phyloP scores from a whole-genome alignment of 1,284 basidiomycete genomes.

The Naganishia cerealis region DNA sequence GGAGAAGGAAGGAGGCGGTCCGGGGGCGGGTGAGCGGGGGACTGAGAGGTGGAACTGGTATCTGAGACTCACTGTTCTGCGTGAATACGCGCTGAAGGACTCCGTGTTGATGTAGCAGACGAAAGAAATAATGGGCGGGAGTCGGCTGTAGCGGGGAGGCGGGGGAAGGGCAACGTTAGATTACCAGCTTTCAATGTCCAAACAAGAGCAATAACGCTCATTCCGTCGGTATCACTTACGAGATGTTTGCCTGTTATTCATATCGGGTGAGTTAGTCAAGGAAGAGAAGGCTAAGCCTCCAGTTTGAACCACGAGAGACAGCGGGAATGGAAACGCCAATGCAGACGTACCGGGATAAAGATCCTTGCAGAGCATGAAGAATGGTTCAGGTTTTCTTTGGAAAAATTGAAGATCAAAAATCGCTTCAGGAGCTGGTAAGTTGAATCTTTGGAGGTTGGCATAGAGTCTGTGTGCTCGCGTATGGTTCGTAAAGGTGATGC shows the following conservation, averaged over 20 bases:
- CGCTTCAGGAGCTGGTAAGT: conserved; percentile 60
- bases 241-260: conserved; percentile 15
- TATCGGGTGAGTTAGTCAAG: too few relatives aligned
- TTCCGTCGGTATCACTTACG: background rate
- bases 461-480: conserved; percentile 54
- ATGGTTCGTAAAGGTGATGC: conserved; percentile 50
- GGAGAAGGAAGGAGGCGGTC: background rate
- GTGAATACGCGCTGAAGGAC: conserved; percentile 51
- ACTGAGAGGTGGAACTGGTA: background rate
- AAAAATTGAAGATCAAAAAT: conserved; percentile 59
- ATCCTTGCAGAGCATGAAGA: conserved; percentile 84
- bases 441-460: conserved; percentile 57
- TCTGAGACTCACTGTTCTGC: conserved; percentile 47
- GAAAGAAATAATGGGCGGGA: conserved; percentile 83
- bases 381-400: conserved; percentile 53
- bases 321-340: too few relatives aligned
- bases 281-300: too few relatives aligned
- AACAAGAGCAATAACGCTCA: background rate
- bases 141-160: conserved; percentile 62
- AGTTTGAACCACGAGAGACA: too few relatives aligned
- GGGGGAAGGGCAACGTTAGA: background rate
- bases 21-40: background rate
- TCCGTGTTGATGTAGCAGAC: conserved; percentile 42
- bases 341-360: conserved; percentile 63
- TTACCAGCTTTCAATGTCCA: background rate